A percentile compares a stretch with the other conserved stretches of the same genome.
Conservation (phyloP, 2,329 filamentous ascomycete species). For the Daldinia eschscholtzii region DNA sequence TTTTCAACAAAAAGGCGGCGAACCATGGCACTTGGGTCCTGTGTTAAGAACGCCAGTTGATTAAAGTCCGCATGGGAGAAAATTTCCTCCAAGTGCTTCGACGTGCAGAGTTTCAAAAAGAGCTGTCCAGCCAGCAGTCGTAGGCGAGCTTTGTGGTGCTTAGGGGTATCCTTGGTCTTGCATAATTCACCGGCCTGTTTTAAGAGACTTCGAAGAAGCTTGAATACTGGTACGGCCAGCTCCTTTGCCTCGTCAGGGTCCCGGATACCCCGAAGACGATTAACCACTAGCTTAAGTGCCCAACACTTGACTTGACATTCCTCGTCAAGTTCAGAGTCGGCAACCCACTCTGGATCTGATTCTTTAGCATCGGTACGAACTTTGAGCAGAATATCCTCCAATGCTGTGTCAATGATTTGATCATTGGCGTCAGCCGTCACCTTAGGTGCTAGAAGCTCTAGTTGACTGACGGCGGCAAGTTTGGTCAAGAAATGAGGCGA, state of each 20-base stretch:
- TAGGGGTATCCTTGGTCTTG: constrained; percentile 79
- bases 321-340: constrained; percentile 77
- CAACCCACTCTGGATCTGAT: constrained; percentile 73
- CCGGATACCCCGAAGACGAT: constrained; percentile 76
- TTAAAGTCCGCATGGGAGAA: constrained; percentile 83
- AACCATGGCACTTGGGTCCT: constrained; percentile 81
- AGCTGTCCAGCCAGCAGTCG: constrained; percentile 84
- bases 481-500: constrained; percentile 81
- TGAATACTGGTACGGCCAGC: constrained; percentile 77
- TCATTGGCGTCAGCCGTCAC: constrained; percentile 80
- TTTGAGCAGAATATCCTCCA: constrained; percentile 79
- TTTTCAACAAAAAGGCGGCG: constrained; percentile 84
- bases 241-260: constrained; percentile 67
- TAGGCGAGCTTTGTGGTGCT: constrained; percentile 82
- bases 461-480: constrained; percentile 77
- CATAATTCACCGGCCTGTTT: constrained; percentile 82
- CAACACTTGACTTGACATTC: constrained; percentile 87
- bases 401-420: constrained; percentile 81
- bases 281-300: constrained; percentile 87
- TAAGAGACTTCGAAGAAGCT: constrained; percentile 82
- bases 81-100: constrained; percentile 80
- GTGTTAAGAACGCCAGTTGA: constrained; percentile 81
- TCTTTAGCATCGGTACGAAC: constrained; percentile 73
- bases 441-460: constrained; percentile 80
- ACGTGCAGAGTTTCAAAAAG: constrained; percentile 84